Evolutionary conservation across 345 rosid species (phyloP).

Genomic region (Diplotaxis tenuifolia): DNA sequence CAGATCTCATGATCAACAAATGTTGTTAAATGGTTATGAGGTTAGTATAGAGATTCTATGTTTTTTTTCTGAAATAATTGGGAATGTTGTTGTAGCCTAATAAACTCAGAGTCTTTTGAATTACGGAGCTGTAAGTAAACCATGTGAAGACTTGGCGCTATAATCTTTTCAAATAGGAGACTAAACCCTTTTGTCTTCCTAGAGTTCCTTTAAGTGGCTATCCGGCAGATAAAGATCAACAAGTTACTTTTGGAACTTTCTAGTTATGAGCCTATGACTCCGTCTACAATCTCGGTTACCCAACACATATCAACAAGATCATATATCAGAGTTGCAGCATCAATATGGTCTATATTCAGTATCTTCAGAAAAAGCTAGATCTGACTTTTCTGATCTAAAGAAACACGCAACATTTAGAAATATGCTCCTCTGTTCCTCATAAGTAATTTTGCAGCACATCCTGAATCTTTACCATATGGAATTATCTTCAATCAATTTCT

Average conservation of each 20-base stretch:
- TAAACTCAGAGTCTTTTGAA: background rate
- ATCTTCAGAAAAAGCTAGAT: background rate
- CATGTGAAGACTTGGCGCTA: background rate
- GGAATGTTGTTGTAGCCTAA: background rate
- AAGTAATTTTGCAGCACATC: background rate
- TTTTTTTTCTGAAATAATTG: no score
- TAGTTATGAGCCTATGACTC: background rate
- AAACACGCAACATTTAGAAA: background rate
- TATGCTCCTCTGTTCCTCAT: background rate
- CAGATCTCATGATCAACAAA: no score
- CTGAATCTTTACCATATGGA: background rate
- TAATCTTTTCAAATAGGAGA: background rate
- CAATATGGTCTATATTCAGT: background rate
- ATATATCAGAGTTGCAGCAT: background rate
- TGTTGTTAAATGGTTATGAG: no score
- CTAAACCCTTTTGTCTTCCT: background rate
- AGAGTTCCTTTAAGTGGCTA: background rate
- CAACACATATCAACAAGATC: background rate
- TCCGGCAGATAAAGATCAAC: background rate
- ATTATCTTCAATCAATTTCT: background rate
- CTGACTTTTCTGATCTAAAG: background rate
- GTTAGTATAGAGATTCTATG: no score
- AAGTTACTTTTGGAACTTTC: background rate
- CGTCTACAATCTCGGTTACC: background rate
- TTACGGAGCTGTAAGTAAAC: background rate